phyloP scores from a whole-genome alignment of 2,329 filamentous ascomycete species.

The Massarina eburnea region DNA sequence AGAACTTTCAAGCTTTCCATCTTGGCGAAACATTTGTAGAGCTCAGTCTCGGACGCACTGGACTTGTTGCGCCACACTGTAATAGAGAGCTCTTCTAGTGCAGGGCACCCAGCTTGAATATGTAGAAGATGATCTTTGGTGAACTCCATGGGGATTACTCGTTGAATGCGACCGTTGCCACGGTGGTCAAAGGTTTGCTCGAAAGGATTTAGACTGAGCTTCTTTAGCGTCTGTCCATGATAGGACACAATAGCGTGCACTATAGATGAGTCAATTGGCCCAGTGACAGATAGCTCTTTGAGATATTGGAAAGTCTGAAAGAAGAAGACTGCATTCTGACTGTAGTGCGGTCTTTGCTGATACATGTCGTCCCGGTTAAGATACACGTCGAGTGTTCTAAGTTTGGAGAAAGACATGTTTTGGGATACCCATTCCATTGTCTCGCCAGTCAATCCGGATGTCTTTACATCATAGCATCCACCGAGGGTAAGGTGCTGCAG shows the following conservation, averaged over 20 bases:
- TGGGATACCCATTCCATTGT: constrained; percentile 19
- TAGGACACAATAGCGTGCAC: constrained; percentile 12
- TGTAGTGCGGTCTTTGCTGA: constrained; percentile 17
- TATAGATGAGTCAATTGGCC: constrained; percentile 15
- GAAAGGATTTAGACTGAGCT: constrained; percentile 12
- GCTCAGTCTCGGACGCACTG: constrained; percentile 13
- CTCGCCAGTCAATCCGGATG: constrained; percentile 13
- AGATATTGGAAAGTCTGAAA: constrained; percentile 18
- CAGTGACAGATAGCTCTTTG: constrained; percentile 13
- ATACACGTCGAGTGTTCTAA: constrained; percentile 13
- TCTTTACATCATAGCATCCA: constrained; percentile 1
- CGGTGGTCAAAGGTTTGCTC: constrained; percentile 1
- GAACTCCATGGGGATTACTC: constrained; percentile 18
- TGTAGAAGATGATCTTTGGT: constrained; percentile 14
- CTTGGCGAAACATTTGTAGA: constrained; percentile 19
- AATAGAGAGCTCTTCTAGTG: constrained; percentile 18
- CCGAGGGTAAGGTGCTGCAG: constrained; percentile 18
- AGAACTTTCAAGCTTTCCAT: constrained; percentile 16
- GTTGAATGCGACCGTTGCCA: constrained; percentile 7
- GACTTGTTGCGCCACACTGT: constrained; percentile 20
- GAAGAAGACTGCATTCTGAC: constrained; percentile 18
- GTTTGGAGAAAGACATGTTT: constrained; percentile 11
- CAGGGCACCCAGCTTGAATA: constrained; percentile 14
- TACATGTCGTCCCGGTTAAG: constrained; percentile 15
- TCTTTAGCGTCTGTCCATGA: constrained; percentile 16